Evolutionary conservation across 2,329 filamentous ascomycete genomes (phyloP).

Genomic region (Fusarium xylarioides): DNA sequence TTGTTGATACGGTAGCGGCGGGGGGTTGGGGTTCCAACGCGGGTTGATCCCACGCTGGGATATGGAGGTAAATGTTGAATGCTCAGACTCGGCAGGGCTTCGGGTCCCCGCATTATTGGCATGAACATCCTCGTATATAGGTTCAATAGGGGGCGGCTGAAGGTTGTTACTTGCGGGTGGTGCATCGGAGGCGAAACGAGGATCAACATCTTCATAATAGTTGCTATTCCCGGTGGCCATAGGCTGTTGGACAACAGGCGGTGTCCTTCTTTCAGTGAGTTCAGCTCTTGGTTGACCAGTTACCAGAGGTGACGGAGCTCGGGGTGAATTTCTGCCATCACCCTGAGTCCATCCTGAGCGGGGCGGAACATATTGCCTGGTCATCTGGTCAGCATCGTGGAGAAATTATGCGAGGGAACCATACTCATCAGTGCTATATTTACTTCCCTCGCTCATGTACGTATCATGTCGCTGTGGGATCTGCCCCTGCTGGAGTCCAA

Average conservation of each 20-base stretch:
- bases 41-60: slow-evolving; percentile 90
- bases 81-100: slow-evolving; percentile 80
- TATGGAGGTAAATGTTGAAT: slow-evolving; percentile 88
- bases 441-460: slow-evolving; percentile 72
- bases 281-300: slow-evolving; percentile 48
- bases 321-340: slow-evolving; percentile 55
- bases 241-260: slow-evolving; percentile 43
- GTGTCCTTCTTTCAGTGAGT: slow-evolving; percentile 48
- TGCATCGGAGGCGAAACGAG: slow-evolving; percentile 74
- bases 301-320: slow-evolving; percentile 57
- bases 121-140: slow-evolving; percentile 70
- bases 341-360: slow-evolving; percentile 65
- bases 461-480: slow-evolving; percentile 56
- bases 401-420: slow-evolving; percentile 3
- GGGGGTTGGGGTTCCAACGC: slow-evolving; percentile 74
- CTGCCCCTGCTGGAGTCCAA: slow-evolving; percentile 71
- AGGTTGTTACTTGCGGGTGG: slow-evolving; percentile 43
- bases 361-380: slow-evolving; percentile 63
- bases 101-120: slow-evolving; percentile 62
- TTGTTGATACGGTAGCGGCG: slow-evolving; percentile 54
- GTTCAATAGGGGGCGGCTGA: slow-evolving; percentile 47
- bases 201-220: slow-evolving; percentile 95
- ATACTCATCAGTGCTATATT: slow-evolving; percentile 78
- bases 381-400: background rate
- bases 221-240: slow-evolving; percentile 46